Conservation (phyloP, 371 early-diverging fungal genomes). For the Umbelopsis sp. region DNA sequence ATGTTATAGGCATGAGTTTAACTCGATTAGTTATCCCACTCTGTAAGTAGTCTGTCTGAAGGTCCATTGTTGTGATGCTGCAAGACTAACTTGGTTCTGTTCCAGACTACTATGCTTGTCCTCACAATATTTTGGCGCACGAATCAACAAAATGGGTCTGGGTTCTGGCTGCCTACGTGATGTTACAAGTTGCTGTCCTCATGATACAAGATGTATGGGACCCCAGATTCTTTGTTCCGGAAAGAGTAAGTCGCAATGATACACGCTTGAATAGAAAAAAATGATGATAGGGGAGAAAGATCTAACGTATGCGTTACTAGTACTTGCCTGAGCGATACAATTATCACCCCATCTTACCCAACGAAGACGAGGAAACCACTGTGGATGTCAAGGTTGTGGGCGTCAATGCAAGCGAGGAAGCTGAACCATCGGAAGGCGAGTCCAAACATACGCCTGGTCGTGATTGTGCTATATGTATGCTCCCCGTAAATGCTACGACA, state of each 20-base stretch:
- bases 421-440: conserved; percentile 13
- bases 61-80: background rate
- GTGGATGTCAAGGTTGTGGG: conserved; percentile 19
- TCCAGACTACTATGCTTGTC: conserved; percentile 64
- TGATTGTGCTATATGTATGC: conserved; percentile 83
- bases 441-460: conserved; percentile 30
- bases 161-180: conserved; percentile 59
- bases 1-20: conserved; percentile 65
- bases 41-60: conserved; percentile 37
- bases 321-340: conserved; percentile 74
- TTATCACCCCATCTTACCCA: conserved; percentile 67
- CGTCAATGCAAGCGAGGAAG: conserved; percentile 26
- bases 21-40: conserved; percentile 66
- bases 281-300: background rate
- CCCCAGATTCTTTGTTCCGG: conserved; percentile 77
- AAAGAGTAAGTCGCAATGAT: conserved; percentile 44
- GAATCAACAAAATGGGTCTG: conserved; percentile 59
- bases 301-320: conserved; percentile 24
- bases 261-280: background rate
- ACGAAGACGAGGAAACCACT: conserved; percentile 50
- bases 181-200: conserved; percentile 61
- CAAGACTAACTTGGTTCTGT: background rate
- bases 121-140: conserved; percentile 57
- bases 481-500: conserved; percentile 53
- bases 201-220: conserved; percentile 74